Conservation (phyloP, 2,329 filamentous ascomycete genomes). For the Cercospora berteroae region DNA sequence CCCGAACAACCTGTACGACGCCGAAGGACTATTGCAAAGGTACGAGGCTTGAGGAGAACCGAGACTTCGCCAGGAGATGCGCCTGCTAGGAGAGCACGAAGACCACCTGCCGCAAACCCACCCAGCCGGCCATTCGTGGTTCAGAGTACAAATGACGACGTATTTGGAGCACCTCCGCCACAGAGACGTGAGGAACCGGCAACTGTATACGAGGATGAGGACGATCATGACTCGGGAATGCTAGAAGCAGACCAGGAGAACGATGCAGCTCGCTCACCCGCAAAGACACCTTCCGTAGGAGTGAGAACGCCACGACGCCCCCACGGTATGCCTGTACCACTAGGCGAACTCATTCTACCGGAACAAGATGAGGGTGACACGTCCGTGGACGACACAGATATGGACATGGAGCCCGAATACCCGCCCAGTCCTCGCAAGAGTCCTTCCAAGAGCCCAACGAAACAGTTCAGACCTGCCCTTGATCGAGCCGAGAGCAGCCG, state of each 20-base stretch:
- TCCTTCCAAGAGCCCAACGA: slow-evolving; percentile 32
- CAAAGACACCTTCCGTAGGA: slow-evolving; percentile 38
- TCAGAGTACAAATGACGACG: slow-evolving; percentile 27
- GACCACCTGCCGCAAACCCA: slow-evolving; percentile 1
- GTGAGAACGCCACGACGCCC: slow-evolving; percentile 32
- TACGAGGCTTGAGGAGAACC: slow-evolving; percentile 26
- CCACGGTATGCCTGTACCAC: slow-evolving; percentile 32
- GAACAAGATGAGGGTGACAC: slow-evolving; percentile 30
- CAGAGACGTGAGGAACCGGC: neutral
- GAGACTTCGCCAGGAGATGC: slow-evolving; percentile 30
- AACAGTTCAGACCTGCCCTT: slow-evolving; percentile 10
- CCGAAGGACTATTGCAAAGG: slow-evolving; percentile 32
- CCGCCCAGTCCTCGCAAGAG: slow-evolving; percentile 39
- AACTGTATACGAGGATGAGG: slow-evolving; percentile 16
- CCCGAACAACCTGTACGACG: slow-evolving; percentile 28
- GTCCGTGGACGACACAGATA: slow-evolving; percentile 17
- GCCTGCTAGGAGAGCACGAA: slow-evolving; percentile 19
- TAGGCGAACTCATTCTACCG: slow-evolving; percentile 33
- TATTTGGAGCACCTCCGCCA: slow-evolving; percentile 18
- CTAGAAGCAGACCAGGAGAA: slow-evolving; percentile 51
- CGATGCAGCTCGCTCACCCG: slow-evolving; percentile 44
- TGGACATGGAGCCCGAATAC: slow-evolving; percentile 36
- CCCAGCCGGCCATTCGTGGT: slow-evolving; percentile 28
- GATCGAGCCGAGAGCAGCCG: slow-evolving; percentile 30
- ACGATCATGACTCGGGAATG: slow-evolving; percentile 38